Conservation (phyloP, 2,329 filamentous ascomycete species). For the Stagonosporopsis chrysanthemi region DNA sequence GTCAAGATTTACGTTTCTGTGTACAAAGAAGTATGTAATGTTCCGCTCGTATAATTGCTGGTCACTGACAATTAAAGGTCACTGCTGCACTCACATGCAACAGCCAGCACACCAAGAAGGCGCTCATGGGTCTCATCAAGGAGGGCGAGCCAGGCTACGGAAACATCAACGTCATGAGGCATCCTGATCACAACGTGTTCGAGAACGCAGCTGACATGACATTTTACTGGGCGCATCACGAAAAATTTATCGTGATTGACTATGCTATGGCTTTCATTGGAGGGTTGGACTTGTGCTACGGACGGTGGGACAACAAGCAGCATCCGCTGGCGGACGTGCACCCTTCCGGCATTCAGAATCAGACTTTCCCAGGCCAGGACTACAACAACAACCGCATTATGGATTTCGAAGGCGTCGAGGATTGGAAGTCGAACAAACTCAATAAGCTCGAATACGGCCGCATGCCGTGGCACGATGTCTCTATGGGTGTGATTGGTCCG, state of each 20-base stretch:
- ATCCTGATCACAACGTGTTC: constrained; percentile 93
- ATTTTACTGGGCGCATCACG: constrained; percentile 97
- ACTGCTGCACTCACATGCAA: constrained; percentile 78
- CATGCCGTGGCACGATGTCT: constrained; percentile 98
- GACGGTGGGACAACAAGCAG: constrained; percentile 88
- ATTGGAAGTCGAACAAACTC: constrained; percentile 93
- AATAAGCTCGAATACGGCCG: constrained; percentile 90
- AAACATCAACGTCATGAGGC: constrained; percentile 88
- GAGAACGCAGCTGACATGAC: constrained; percentile 96
- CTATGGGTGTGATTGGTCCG: constrained; percentile 89
- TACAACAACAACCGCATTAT: constrained; percentile 98
- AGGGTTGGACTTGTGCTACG: constrained; percentile 93
- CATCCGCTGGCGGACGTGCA: constrained; percentile 88
- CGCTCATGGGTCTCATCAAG: constrained; percentile 80
- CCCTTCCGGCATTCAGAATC: constrained; percentile 79
- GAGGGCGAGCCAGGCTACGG: constrained; percentile 81
- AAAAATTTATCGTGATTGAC: constrained; percentile 96
- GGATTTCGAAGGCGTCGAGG: constrained; percentile 89
- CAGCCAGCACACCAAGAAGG: constrained; percentile 90
- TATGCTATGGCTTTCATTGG: constrained; percentile 92
- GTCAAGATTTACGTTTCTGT: constrained; percentile 95
- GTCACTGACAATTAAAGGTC: constrained; percentile 34
- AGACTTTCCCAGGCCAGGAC: constrained; percentile 94
- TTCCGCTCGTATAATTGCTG: too few species aligned
- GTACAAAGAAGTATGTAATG: constrained; percentile 74